Base-by-base conservation (phyloP, 164 flowering plant species). In the Magnolia changhungtana region DNA sequence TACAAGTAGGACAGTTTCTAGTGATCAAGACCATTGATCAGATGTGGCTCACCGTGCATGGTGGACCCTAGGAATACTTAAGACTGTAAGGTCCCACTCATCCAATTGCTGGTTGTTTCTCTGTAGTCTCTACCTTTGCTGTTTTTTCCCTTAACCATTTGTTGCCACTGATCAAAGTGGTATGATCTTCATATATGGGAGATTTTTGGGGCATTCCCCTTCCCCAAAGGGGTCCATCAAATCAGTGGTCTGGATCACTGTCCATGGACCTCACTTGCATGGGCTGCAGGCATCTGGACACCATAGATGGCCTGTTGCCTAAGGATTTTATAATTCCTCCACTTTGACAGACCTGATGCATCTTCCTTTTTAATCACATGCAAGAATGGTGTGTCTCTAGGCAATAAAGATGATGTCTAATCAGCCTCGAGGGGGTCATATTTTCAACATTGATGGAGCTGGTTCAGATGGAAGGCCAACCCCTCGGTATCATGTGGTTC, bases 381-480 rank as follows among this genome's bases (percentile, higher is more conserved):
- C 10, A 55, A 8, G 18, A 55, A 7, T 63, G 79, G 49, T 76
- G 80, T 10, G 24, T 79, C 23, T 83, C 27, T 71, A 95, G 98
- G 98, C 98, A 68, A 95, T 95, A 69, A 93, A 91, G 75, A 91
- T 95, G 97, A 92, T 95, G 97, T 77, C 85, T 75, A 82, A 80
- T 75, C 98, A 93, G 74, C 91, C 90, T 82, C 86, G 92, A 70
- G 98, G 98, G 1, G 98, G 98, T 78, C 98, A 95, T 80, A 81
- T 95, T 61, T 95, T 95, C 88, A 95, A 95, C 84, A 93, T 93
- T 78, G 98, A 95, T 84, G 98, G 98, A 72, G 98, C 98, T 79
- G 98, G 98, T 83, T 93, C 98, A 78, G 98, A 95, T 89, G 98
- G 98, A 80, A 88, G 97, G 84, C 98, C 98, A 66, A 95, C 98